A percentile compares a stretch with the other conserved stretches of the same genome.
These are phyloP conservation scores for Bipolaris sorokiniana DNA, from an alignment of 2,329 filamentous ascomycete genomes.

Conservation along the genomic window DNA sequence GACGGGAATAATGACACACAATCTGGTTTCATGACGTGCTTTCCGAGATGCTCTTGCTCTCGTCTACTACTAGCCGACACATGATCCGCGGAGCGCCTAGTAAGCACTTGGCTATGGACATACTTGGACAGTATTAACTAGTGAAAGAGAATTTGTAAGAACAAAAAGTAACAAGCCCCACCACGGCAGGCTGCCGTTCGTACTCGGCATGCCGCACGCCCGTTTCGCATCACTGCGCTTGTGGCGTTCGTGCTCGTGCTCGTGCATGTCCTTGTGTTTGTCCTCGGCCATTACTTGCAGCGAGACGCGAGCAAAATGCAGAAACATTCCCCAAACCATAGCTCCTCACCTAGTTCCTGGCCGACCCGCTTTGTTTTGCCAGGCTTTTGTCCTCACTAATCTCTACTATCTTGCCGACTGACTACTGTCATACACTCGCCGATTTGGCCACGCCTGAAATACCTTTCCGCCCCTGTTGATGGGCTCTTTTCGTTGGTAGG, in stretches of 20 bases:
- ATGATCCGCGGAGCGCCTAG: background rate
- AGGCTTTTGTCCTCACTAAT: background rate
- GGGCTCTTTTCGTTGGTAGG: background rate
- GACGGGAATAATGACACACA: conserved; percentile 6
- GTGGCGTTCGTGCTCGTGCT: background rate
- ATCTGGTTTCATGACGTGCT: conserved; percentile 18
- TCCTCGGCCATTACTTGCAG: background rate
- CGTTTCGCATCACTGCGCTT: background rate
- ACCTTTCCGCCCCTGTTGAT: background rate
- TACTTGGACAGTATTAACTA: no score
- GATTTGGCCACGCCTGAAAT: background rate
- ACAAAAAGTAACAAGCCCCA: background rate
- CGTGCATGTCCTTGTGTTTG: background rate
- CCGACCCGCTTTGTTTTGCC: background rate
- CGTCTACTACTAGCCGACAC: background rate
- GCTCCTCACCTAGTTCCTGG: background rate
- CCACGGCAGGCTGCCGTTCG: no score
- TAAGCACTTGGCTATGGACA: no score
- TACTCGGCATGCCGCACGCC: background rate
- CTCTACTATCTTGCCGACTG: background rate
- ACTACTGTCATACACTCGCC: background rate
- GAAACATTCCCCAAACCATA: background rate
- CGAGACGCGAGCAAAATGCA: background rate
- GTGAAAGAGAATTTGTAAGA: no score
- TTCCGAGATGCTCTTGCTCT: background rate